Conservation (phyloP, 2,329 filamentous ascomycete species). For the Trichoderma oligosporum region DNA sequence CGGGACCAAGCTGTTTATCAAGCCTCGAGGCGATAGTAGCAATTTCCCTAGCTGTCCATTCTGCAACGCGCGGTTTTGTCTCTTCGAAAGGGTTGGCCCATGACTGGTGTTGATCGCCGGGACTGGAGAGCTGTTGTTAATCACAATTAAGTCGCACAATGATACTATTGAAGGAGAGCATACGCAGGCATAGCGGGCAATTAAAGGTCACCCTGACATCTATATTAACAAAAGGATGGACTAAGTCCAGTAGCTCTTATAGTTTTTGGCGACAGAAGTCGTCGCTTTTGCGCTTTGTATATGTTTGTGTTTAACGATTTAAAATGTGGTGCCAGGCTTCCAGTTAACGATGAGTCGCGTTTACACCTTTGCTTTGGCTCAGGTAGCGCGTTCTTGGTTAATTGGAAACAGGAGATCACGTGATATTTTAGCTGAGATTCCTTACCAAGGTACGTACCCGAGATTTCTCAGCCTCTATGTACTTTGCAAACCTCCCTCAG, state of each 20-base stretch:
- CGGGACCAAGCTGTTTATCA: conserved; percentile 89
- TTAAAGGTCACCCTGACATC: conserved; percentile 27
- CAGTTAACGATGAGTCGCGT: conserved; percentile 14
- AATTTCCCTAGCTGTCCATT: conserved; percentile 87
- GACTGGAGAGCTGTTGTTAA: conserved; percentile 42
- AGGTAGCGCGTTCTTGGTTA: conserved; percentile 19
- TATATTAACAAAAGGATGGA: not conserved
- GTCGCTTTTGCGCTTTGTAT: no score
- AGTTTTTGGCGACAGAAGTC: no score
- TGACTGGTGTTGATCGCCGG: conserved; percentile 60
- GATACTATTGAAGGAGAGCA: conserved; percentile 23
- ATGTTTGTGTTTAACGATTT: no score
- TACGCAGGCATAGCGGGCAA: conserved; percentile 44
- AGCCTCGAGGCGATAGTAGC: conserved; percentile 81
- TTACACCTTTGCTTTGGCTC: not conserved
- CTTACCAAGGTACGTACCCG: not conserved
- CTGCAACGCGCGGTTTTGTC: conserved; percentile 60
- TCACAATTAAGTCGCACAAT: not conserved
- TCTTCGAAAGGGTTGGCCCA: conserved; percentile 81
- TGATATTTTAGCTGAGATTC: no score
- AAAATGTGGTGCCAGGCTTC: not conserved
- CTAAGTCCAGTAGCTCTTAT: not conserved
- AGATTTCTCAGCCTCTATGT: not conserved
- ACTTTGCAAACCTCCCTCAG: not conserved
- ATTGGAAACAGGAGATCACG: conserved; percentile 31